phyloP scores from a whole-genome alignment of 768 basidiomycete genomes.

The Gymnopilus junonius region DNA sequence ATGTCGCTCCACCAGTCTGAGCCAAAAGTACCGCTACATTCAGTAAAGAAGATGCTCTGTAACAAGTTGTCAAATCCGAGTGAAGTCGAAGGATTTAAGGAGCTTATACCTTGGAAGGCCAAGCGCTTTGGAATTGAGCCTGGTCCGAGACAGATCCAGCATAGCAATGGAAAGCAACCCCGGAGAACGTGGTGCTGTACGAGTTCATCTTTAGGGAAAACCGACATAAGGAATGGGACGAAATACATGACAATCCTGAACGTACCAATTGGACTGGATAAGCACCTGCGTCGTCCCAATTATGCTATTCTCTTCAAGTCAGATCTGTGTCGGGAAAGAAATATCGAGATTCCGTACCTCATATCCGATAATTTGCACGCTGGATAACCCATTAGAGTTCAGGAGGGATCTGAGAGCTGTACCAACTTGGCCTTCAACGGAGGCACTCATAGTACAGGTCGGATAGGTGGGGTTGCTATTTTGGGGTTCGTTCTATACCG shows the following conservation, averaged over 20 bases:
- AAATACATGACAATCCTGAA: background rate
- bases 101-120: constrained; percentile 52
- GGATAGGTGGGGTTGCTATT: constrained; percentile 73
- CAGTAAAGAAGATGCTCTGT: constrained; percentile 55
- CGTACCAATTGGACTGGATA: constrained; percentile 59
- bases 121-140: constrained; percentile 56
- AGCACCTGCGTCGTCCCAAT: constrained; percentile 68
- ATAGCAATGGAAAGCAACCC: constrained; percentile 79
- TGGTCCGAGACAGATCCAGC: constrained; percentile 57
- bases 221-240: background rate
- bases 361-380: constrained; percentile 64
- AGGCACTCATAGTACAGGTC: constrained; percentile 56
- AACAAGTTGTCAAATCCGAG: background rate
- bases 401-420: constrained; percentile 58
- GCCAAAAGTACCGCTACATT: constrained; percentile 69
- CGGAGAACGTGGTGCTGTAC: constrained; percentile 57
- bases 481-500: constrained; percentile 50
- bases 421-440: constrained; percentile 63
- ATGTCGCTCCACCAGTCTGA: constrained; percentile 83
- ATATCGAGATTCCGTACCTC: constrained; percentile 24
- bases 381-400: constrained; percentile 62
- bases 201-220: constrained; percentile 57
- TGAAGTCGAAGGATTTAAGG: constrained; percentile 34
- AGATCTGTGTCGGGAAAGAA: background rate
- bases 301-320: constrained; percentile 51